These are phyloP conservation scores for Zygoascus flipseniorum DNA, from an alignment of 805 yeast species.

Conservation along the genomic window DNA sequence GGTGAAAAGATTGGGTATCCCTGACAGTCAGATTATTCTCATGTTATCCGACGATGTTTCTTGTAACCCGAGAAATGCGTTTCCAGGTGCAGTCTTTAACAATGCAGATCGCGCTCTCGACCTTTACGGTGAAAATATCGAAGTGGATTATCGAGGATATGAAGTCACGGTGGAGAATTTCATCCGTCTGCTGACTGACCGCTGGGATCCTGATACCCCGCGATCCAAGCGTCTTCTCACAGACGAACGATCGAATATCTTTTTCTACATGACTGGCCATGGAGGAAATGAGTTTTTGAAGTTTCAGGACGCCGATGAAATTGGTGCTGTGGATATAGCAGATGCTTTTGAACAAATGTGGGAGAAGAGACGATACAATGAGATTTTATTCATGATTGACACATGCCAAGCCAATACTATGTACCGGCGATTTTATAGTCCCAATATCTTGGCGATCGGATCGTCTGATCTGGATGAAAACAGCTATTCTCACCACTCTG, in stretches of 20 bases:
- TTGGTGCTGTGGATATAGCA: conserved; percentile 89
- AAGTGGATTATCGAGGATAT: conserved; percentile 94
- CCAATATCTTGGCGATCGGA: conserved; percentile 88
- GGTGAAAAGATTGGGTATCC: conserved; percentile 91
- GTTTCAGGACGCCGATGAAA: conserved; percentile 97
- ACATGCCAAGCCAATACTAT: conserved; percentile 98
- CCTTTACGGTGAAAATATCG: conserved; percentile 87
- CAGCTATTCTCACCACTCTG: conserved; percentile 93
- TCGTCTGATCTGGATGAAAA: conserved; percentile 82
- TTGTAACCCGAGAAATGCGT: conserved; percentile 91
- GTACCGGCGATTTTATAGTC: conserved; percentile 88
- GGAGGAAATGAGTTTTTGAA: conserved; percentile 97
- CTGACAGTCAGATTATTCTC: conserved; percentile 92
- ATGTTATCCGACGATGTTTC: conserved; percentile 97
- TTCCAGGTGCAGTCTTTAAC: conserved; percentile 93
- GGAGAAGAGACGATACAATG: conserved; percentile 90
- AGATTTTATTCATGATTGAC: conserved; percentile 94
- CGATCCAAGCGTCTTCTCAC: conserved; percentile 82
- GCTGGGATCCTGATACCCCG: conserved; percentile 94
- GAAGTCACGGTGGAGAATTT: conserved; percentile 98
- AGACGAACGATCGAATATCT: conserved; percentile 89
- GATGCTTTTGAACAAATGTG: conserved; percentile 97
- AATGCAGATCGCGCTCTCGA: conserved; percentile 89
- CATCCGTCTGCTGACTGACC: conserved; percentile 82
- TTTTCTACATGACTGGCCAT: conserved; percentile 95